Evolutionary conservation across 192 early-diverging fungal species (phyloP).

Genomic region (Coemansia sp.): DNA sequence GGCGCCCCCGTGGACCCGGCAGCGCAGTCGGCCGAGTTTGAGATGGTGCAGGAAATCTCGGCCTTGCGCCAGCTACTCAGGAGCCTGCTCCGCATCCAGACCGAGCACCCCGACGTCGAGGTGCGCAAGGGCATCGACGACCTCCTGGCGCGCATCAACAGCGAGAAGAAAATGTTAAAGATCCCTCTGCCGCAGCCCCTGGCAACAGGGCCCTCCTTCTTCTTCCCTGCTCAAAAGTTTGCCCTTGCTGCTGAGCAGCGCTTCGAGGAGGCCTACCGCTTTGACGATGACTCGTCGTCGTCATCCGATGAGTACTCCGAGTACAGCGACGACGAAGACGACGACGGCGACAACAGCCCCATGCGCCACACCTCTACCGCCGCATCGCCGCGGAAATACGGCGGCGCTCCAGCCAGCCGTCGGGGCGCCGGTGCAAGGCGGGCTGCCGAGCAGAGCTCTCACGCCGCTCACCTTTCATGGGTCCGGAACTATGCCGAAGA

Average conservation of each 20-base stretch:
- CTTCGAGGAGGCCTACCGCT: not conserved
- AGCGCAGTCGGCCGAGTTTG: slow-evolving; percentile 35
- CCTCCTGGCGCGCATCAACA: slow-evolving; percentile 26
- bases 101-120: slow-evolving; percentile 31
- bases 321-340: slow-evolving; percentile 9
- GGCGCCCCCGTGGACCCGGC: slow-evolving; percentile 11
- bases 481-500: slow-evolving; percentile 17
- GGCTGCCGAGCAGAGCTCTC: slow-evolving; percentile 4
- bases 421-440: no score
- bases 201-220: slow-evolving; percentile 32
- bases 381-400: not conserved
- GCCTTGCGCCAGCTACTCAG: slow-evolving; percentile 25
- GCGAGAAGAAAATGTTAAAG: slow-evolving; percentile 30
- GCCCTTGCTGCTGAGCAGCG: slow-evolving; percentile 7
- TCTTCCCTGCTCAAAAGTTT: slow-evolving; percentile 24
- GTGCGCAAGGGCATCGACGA: slow-evolving; percentile 23
- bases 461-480: slow-evolving; percentile 15
- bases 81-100: slow-evolving; percentile 29
- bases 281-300: slow-evolving; percentile 33
- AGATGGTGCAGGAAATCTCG: slow-evolving; percentile 34
- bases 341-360: not conserved
- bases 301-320: slow-evolving; percentile 36
- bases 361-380: not conserved
- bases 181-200: slow-evolving; percentile 30
- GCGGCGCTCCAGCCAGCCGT: no score